phyloP scores from a whole-genome alignment of 805 yeast genomes.

The Cyberlindnera maclurae region DNA sequence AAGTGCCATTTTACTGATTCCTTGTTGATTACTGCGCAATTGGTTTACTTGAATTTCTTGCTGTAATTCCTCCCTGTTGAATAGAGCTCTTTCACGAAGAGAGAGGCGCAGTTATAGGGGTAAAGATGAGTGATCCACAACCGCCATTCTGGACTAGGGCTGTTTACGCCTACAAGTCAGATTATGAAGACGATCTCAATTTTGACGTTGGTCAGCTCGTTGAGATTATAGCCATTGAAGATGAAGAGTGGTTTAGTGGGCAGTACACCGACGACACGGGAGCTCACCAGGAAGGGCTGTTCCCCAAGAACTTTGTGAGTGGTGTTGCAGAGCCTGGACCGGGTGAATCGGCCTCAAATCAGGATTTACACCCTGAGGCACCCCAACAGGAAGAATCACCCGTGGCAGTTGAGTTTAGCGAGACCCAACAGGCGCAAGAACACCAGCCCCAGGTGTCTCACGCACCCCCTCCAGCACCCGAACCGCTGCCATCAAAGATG shows the following conservation, averaged over 20 bases:
- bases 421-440: too few species aligned
- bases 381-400: not conserved
- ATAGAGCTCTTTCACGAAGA: not conserved
- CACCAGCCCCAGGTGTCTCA: too few species aligned
- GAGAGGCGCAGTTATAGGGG: not conserved
- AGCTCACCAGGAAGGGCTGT: constrained; percentile 55
- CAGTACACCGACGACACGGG: constrained; percentile 40
- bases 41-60: not conserved
- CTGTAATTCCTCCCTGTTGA: not conserved
- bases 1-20: too few species aligned
- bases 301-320: constrained; percentile 78
- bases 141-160: constrained; percentile 66
- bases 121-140: not conserved
- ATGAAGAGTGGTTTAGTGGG: constrained; percentile 90
- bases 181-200: constrained; percentile 76
- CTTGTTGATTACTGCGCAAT: not conserved
- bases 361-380: not conserved
- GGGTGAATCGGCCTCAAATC: constrained; percentile 1
- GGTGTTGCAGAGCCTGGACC: constrained; percentile 7
- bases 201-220: constrained; percentile 64
- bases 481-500: constrained; percentile 1
- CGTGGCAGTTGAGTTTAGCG: not conserved
- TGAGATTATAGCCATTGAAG: constrained; percentile 73
- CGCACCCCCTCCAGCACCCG: not conserved
- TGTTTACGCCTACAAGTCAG: constrained; percentile 57